Conservation (phyloP, 2,329 filamentous ascomycete genomes). For the Falciphora oryzae region DNA sequence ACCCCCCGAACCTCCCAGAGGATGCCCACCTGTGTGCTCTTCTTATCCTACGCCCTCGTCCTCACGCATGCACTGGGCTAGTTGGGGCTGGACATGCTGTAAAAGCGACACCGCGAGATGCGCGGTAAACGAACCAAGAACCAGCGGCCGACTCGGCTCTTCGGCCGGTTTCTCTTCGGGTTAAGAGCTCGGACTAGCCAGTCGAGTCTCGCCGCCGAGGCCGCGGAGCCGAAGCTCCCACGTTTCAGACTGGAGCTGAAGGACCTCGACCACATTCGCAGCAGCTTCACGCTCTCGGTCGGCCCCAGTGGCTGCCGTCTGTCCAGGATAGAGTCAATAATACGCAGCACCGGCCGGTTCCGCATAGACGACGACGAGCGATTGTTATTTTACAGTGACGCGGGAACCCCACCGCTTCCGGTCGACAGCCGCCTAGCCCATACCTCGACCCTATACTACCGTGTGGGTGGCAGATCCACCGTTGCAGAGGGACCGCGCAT, state of each 20-base stretch:
- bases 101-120: background rate
- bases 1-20: no score
- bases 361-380: background rate
- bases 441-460: conserved; percentile 17
- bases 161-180: background rate
- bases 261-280: conserved; percentile 14
- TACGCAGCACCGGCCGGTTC: conserved; percentile 8
- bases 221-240: background rate
- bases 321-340: conserved; percentile 11
- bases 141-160: background rate
- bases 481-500: conserved; percentile 7
- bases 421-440: no score
- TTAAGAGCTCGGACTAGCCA: background rate
- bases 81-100: no score
- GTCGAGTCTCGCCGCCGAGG: background rate
- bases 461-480: conserved; percentile 11
- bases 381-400: conserved; percentile 15
- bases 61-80: no score
- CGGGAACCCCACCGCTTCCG: background rate
- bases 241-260: conserved; percentile 13
- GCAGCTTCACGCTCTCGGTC: conserved; percentile 3
- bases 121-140: background rate
- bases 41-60: no score
- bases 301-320: conserved; percentile 9
- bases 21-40: no score